These are phyloP conservation scores for Komagataella kurtzmanii DNA, from an alignment of 805 yeast genomes.

Conservation along the genomic window DNA sequence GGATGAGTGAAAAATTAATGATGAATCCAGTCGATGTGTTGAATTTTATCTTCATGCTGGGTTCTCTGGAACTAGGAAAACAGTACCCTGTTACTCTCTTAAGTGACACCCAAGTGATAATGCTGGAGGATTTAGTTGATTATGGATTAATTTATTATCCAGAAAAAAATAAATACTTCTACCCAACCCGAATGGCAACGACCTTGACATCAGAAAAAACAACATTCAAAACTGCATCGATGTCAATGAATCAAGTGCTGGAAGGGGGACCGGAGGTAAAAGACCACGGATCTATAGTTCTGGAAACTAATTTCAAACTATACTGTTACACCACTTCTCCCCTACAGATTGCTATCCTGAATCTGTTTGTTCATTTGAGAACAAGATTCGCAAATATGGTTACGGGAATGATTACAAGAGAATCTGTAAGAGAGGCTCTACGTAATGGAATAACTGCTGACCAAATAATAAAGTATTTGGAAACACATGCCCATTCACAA, in stretches of 20 bases:
- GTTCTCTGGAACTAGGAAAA: constrained; percentile 83
- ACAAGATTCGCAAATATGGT: constrained; percentile 87
- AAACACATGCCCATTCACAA: constrained; percentile 89
- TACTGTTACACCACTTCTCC: constrained; percentile 94
- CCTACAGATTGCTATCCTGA: constrained; percentile 83
- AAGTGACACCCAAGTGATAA: constrained; percentile 67
- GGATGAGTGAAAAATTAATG: constrained; percentile 67
- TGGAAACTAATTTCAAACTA: constrained; percentile 88
- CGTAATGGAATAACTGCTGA: constrained; percentile 88
- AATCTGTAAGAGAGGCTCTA: constrained; percentile 76
- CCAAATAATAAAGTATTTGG: constrained; percentile 80
- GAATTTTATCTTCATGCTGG: constrained; percentile 86
- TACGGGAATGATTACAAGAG: constrained; percentile 86
- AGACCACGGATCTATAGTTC: constrained; percentile 56
- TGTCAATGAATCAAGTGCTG: constrained; percentile 48
- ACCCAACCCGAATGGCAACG: constrained; percentile 85
- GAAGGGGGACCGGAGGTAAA: constrained; percentile 11
- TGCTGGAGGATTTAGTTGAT: constrained; percentile 84
- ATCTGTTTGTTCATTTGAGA: constrained; percentile 74
- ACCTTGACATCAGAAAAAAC: constrained; percentile 78
- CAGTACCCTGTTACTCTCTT: constrained; percentile 64
- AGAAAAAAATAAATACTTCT: constrained; percentile 35
- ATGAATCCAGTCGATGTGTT: constrained; percentile 96
- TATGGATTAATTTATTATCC: constrained; percentile 71
- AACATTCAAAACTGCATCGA: constrained; percentile 57